phyloP scores from a whole-genome alignment of 176 grass and related monocot genomes.

The Zea luxurians region DNA sequence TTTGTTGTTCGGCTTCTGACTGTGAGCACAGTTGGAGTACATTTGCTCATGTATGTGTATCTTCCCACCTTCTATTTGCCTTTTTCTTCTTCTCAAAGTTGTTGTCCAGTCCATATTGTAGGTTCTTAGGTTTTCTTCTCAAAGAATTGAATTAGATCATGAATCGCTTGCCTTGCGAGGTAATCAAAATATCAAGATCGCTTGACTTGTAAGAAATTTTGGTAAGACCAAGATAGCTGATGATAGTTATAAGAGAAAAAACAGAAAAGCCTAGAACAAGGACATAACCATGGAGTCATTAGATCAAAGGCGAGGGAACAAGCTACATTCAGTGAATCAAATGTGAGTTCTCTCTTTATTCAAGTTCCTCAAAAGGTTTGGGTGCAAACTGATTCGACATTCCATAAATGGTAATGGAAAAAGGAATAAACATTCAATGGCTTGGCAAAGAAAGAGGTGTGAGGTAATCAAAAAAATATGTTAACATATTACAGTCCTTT shows the following conservation, averaged over 20 bases:
- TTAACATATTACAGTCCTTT: neutral
- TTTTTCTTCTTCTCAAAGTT: too few relatives aligned
- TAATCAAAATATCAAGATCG: neutral
- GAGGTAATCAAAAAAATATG: neutral
- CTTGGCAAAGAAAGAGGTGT: neutral
- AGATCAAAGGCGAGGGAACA: neutral
- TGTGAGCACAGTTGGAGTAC: too few relatives aligned
- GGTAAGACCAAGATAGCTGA: neutral
- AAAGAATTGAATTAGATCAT: neutral
- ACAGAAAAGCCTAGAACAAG: neutral
- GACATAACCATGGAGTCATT: neutral
- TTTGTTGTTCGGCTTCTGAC: too few relatives aligned
- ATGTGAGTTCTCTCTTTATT: neutral
- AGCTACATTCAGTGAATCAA: constrained; percentile 8
- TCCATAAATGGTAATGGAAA: neutral
- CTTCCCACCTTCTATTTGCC: too few relatives aligned
- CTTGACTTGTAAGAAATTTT: constrained; percentile 2
- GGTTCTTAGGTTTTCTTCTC: too few relatives aligned
- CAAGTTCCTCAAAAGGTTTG: constrained; percentile 19
- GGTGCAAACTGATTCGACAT: neutral
- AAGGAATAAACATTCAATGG: neutral
- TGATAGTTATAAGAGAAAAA: neutral
- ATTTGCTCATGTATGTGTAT: too few relatives aligned
- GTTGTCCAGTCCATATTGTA: too few relatives aligned
- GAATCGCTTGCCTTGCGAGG: neutral